phyloP scores from a whole-genome alignment of 768 basidiomycete species.

The Cubamyces sp. region DNA sequence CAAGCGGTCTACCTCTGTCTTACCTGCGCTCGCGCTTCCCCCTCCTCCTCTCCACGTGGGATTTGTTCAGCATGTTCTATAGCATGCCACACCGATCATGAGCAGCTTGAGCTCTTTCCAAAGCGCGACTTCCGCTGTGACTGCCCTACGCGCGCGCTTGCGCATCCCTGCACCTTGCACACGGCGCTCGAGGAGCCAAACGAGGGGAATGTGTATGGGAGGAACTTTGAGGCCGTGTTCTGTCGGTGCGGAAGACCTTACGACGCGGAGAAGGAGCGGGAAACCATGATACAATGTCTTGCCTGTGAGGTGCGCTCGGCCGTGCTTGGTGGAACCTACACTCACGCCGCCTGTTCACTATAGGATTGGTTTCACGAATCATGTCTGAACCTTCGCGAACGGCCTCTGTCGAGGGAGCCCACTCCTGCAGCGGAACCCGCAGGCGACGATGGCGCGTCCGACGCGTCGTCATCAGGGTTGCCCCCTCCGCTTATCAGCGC shows the following conservation, averaged over 20 bases:
- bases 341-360: not conserved
- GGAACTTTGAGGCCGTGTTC: conserved; percentile 73
- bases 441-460: conserved; percentile 57
- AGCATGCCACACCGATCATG: conserved; percentile 85
- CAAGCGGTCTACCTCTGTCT: conserved; percentile 85
- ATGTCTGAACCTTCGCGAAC: conserved; percentile 78
- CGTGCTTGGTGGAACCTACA: conserved; percentile 3
- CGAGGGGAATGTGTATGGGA: conserved; percentile 63
- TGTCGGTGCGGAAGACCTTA: conserved; percentile 78
- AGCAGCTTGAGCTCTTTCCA: conserved; percentile 86
- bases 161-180: conserved; percentile 69
- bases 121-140: conserved; percentile 85
- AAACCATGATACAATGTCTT: conserved; percentile 90
- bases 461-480: conserved; percentile 64
- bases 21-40: conserved; percentile 56
- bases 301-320: conserved; percentile 71
- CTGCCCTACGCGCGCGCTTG: conserved; percentile 70
- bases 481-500: conserved; percentile 71
- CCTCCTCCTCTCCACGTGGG: conserved; percentile 48
- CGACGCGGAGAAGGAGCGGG: conserved; percentile 70
- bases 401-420: conserved; percentile 53
- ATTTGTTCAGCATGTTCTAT: conserved; percentile 85
- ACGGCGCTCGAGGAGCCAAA: conserved; percentile 57
- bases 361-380: conserved; percentile 95
- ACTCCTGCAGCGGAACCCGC: conserved; percentile 34